Conservation (phyloP, 2,329 filamentous ascomycete genomes). For the Xylariaceae sp. region DNA sequence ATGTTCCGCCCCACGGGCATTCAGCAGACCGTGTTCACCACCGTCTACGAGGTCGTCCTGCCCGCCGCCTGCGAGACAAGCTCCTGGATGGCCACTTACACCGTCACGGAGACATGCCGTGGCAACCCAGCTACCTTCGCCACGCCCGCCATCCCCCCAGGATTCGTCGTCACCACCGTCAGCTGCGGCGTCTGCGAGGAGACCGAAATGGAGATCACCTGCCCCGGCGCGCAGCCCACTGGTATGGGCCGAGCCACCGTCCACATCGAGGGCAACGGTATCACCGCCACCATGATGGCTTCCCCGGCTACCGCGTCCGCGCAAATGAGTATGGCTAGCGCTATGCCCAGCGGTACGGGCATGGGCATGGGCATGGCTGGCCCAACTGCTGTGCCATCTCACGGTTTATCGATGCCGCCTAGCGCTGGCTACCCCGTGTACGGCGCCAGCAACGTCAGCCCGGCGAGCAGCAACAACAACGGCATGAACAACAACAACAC, state of each 20-base stretch:
- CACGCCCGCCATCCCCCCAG: conserved; percentile 32
- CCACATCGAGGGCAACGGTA: conserved; percentile 34
- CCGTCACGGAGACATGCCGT: conserved; percentile 34
- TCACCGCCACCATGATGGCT: conserved; percentile 30
- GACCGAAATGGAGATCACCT: conserved; percentile 35
- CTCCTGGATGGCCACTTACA: conserved; percentile 39
- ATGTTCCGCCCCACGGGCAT: conserved; percentile 27
- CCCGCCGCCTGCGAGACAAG: conserved; percentile 37
- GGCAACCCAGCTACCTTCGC: conserved; percentile 31
- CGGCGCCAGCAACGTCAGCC: background rate
- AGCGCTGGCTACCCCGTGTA: background rate
- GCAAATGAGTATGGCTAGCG: conserved; percentile 1
- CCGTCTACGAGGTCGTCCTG: conserved; percentile 35
- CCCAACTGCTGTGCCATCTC: conserved; percentile 7
- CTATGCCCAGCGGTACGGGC: background rate
- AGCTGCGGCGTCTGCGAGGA: conserved; percentile 32
- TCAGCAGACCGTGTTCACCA: conserved; percentile 33
- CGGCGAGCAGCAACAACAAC: background rate
- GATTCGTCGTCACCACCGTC: conserved; percentile 37
- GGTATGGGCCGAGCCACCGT: conserved; percentile 26
- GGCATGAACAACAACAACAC: conserved; percentile 20
- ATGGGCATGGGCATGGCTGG: conserved; percentile 2
- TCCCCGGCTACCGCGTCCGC: conserved; percentile 17
- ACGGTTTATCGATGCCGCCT: background rate
- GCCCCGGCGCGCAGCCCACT: conserved; percentile 33